These are phyloP conservation scores for Paspalum vaginatum DNA, from an alignment of 176 grass and related monocot species.

Conservation along the genomic window DNA sequence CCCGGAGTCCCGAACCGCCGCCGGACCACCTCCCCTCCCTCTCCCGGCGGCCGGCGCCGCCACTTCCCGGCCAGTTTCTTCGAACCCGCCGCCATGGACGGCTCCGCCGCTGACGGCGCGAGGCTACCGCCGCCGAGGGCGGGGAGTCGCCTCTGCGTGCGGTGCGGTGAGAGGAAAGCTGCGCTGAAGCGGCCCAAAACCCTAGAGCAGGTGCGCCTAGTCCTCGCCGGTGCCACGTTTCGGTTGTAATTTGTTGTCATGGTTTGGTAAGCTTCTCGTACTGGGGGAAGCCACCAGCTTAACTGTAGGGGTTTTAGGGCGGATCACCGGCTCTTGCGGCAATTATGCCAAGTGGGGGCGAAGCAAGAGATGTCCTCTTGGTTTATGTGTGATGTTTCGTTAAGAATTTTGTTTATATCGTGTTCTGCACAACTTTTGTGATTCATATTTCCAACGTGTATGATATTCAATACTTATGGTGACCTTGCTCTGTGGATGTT, in stretches of 20 bases:
- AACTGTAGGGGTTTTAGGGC: neutral
- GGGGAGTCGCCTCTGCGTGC: conserved; percentile 52
- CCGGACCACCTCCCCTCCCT: neutral
- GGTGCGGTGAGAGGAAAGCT: conserved; percentile 74
- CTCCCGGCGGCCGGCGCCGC: neutral
- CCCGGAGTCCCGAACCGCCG: conserved; percentile 24
- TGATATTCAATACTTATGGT: neutral
- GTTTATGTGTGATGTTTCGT: neutral
- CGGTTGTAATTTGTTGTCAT: neutral
- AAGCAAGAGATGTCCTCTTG: neutral
- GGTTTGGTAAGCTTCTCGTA: neutral
- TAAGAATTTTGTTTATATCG: too few species aligned
- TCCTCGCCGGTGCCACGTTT: neutral
- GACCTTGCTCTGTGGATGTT: neutral
- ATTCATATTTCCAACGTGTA: neutral
- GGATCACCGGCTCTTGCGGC: neutral
- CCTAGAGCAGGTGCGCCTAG: conserved; percentile 60
- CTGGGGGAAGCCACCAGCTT: neutral
- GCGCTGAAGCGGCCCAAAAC: conserved; percentile 89
- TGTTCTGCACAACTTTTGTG: neutral
- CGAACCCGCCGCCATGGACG: conserved; percentile 28
- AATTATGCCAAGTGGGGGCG: neutral
- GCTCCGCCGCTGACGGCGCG: neutral
- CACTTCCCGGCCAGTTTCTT: neutral
- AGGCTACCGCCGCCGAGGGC: conserved; percentile 23